Evolutionary conservation across 495 filamentous ascomycete genomes (phyloP).

Genomic region (Parachaetomium inaequale): DNA sequence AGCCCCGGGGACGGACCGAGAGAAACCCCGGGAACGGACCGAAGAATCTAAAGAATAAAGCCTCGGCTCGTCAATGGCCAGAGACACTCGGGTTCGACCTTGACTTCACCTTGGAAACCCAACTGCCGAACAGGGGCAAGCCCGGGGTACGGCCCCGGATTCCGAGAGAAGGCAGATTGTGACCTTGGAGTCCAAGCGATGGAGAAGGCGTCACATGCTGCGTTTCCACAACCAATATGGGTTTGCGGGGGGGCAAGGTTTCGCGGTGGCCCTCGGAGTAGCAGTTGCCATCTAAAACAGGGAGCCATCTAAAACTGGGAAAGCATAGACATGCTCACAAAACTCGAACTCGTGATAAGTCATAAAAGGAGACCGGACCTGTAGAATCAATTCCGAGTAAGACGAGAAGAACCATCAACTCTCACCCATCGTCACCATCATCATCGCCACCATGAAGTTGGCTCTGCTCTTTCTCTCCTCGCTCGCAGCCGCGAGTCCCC

Average conservation of each 20-base stretch:
- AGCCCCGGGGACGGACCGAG: slow-evolving; percentile 2
- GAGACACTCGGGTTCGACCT: not conserved
- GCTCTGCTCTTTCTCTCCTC: not conserved
- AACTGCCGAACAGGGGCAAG: not conserved
- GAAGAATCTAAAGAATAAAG: not conserved
- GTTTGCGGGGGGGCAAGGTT: not conserved
- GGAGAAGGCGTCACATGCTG: not conserved
- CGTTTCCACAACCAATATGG: not conserved
- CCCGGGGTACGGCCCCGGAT: not conserved
- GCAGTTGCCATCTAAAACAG: not conserved
- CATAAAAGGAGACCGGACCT: not conserved
- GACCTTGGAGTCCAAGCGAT: not conserved
- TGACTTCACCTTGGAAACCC: not conserved
- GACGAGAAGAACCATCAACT: not conserved
- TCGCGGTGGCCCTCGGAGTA: not conserved
- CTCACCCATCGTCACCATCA: not conserved
- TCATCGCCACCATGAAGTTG: not conserved
- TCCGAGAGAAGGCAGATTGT: not conserved
- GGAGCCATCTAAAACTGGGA: not conserved
- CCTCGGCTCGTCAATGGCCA: not conserved
- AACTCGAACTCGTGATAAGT: not conserved
- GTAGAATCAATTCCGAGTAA: not conserved
- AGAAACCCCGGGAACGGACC: not conserved
- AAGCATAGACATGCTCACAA: not conserved
- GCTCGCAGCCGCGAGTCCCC: not conserved